These are phyloP conservation scores for Coffea eugenioides DNA, from an alignment of 257 asterid species.

Conservation along the genomic window DNA sequence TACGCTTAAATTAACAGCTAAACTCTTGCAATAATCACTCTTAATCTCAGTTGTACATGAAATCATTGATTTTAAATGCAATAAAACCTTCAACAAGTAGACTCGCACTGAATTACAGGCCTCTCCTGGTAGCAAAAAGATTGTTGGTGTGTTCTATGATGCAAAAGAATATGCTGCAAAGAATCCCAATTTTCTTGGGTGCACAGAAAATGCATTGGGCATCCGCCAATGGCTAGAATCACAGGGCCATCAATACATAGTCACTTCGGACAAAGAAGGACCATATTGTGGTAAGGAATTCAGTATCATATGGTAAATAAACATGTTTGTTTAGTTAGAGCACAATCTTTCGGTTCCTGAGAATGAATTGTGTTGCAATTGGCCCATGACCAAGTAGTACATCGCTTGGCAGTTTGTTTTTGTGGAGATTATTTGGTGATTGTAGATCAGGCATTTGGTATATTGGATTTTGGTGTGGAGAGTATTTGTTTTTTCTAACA, in stretches of 20 bases:
- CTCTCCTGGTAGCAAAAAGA: constrained; percentile 89
- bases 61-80: not conserved
- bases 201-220: constrained; percentile 86
- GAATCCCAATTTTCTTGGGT: constrained; percentile 90
- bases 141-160: constrained; percentile 91
- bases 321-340: not conserved
- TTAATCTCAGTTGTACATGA: not conserved
- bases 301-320: not conserved
- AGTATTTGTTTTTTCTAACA: not conserved
- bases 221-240: constrained; percentile 93
- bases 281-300: constrained; percentile 64
- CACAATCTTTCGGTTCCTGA: not conserved
- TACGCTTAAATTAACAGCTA: not conserved
- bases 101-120: constrained; percentile 42
- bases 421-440: not conserved
- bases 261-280: constrained; percentile 93
- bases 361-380: not conserved
- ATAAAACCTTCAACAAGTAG: not conserved
- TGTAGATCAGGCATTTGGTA: not conserved
- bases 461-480: not conserved
- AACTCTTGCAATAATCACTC: not conserved
- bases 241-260: constrained; percentile 82
- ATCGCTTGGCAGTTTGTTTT: not conserved
- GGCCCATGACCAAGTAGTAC: not conserved
- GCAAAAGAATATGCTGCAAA: constrained; percentile 81